Percentiles rank a stretch among this genome's conserved stretches.
phyloP scores from a whole-genome alignment of 257 asterid genomes.

The Henckelia pumila region DNA sequence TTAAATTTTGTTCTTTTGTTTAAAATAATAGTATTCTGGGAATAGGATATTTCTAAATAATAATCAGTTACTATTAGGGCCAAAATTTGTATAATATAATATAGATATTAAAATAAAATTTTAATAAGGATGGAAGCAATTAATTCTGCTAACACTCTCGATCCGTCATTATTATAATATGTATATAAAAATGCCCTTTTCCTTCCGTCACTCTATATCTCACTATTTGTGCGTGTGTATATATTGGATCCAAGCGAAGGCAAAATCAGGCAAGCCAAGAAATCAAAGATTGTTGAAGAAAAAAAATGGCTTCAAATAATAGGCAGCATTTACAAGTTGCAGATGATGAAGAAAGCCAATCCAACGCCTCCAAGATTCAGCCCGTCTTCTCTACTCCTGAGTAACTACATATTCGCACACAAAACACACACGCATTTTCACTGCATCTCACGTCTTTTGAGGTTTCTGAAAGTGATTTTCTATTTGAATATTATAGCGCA shows the following conservation, averaged over 20 bases:
- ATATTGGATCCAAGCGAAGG: conserved; percentile 1
- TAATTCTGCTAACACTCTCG: not conserved
- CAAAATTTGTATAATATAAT: too few relatives aligned
- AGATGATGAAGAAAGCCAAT: conserved; percentile 50
- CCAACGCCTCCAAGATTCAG: conserved; percentile 36
- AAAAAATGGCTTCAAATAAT: conserved; percentile 37
- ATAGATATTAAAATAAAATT: too few relatives aligned
- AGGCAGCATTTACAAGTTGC: conserved; percentile 22
- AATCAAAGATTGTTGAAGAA: not conserved
- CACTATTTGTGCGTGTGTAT: conserved; percentile 2
- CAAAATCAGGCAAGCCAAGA: not conserved
- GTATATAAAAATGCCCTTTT: too few relatives aligned
- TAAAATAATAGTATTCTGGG: too few relatives aligned
- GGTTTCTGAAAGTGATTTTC: too few relatives aligned
- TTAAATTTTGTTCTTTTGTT: too few relatives aligned
- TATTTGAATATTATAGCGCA: too few relatives aligned
- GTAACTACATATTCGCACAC: conserved; percentile 24
- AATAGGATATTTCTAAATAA: too few relatives aligned
- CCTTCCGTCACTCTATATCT: not conserved
- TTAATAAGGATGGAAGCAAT: not conserved
- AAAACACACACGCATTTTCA: too few relatives aligned
- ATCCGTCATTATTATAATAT: not conserved
- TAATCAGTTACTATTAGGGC: too few relatives aligned
- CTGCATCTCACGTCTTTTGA: too few relatives aligned
- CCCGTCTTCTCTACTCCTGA: conserved; percentile 40